These are phyloP conservation scores for Spergularia bocconei DNA, from an alignment of 148 eudicot species.

Conservation along the genomic window DNA sequence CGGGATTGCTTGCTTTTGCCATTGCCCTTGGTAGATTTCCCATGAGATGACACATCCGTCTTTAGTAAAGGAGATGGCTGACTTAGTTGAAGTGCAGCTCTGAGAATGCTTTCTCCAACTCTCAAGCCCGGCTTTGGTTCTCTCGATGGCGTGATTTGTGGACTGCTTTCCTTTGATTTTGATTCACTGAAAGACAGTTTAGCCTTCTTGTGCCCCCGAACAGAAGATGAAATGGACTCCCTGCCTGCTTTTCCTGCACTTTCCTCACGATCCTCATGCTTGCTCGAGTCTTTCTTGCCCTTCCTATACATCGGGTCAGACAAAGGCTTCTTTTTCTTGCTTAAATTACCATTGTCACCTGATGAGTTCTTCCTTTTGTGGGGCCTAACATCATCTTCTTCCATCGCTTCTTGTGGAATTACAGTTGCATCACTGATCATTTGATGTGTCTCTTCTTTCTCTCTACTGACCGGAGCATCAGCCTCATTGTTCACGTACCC, in stretches of 20 bases:
- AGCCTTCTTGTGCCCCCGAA: slow-evolving; percentile 30
- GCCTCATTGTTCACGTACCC: slow-evolving; percentile 38
- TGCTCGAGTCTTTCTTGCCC: slow-evolving; percentile 16
- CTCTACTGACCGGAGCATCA: slow-evolving; percentile 14
- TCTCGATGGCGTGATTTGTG: slow-evolving; percentile 8
- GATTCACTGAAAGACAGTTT: slow-evolving; percentile 22
- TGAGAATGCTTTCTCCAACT: slow-evolving; percentile 49
- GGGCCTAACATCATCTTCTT: slow-evolving; percentile 29
- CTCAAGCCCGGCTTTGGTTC: slow-evolving; percentile 26
- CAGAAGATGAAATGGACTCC: slow-evolving; percentile 24
- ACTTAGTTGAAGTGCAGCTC: slow-evolving; percentile 38
- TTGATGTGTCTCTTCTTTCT: slow-evolving; percentile 20
- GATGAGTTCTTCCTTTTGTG: slow-evolving; percentile 38
- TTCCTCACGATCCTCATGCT: slow-evolving; percentile 25
- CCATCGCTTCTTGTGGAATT: slow-evolving; percentile 24
- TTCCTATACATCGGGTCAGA: slow-evolving; percentile 31
- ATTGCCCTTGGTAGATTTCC: slow-evolving; percentile 20
- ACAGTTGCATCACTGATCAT: slow-evolving; percentile 22
- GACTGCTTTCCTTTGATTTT: slow-evolving; percentile 20
- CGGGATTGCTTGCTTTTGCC: slow-evolving; percentile 26
- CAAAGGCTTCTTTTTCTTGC: slow-evolving; percentile 34
- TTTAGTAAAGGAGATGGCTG: slow-evolving; percentile 35
- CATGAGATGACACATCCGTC: slow-evolving; percentile 16
- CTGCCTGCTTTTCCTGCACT: slow-evolving; percentile 18
- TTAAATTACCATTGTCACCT: slow-evolving; percentile 20